phyloP scores from a whole-genome alignment of 2,329 filamentous ascomycete species.

The Fusarium pseudonygamai region DNA sequence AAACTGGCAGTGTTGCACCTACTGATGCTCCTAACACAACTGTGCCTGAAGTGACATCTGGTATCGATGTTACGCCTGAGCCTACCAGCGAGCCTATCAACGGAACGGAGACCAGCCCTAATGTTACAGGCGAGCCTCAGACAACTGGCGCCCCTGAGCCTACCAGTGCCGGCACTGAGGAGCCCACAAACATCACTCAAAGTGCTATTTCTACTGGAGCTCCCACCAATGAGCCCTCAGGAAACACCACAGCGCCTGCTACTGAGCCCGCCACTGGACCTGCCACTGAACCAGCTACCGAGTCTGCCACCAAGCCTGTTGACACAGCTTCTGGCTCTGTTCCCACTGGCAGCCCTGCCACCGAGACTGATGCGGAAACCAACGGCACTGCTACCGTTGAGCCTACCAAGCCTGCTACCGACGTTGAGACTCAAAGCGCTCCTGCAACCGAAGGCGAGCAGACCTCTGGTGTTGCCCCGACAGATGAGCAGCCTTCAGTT shows the following conservation, averaged over 20 bases:
- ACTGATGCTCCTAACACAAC: slow-evolving; percentile 20
- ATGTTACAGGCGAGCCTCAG: slow-evolving; percentile 6
- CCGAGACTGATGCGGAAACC: slow-evolving; percentile 24
- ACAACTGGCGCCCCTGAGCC: slow-evolving; percentile 17
- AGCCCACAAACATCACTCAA: not conserved
- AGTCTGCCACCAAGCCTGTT: slow-evolving; percentile 15
- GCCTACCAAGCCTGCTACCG: slow-evolving; percentile 9
- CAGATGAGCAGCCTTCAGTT: slow-evolving; percentile 15
- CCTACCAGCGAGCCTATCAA: slow-evolving; percentile 22
- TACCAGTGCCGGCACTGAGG: not conserved
- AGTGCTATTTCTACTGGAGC: slow-evolving; percentile 14
- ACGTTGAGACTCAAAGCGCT: slow-evolving; percentile 4
- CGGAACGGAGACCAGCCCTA: slow-evolving; percentile 14
- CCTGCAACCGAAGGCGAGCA: slow-evolving; percentile 2
- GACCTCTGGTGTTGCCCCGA: slow-evolving; percentile 8
- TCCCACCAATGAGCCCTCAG: slow-evolving; percentile 3
- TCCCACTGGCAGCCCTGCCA: slow-evolving; percentile 6
- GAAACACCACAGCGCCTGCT: slow-evolving; percentile 16
- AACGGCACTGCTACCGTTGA: slow-evolving; percentile 27
- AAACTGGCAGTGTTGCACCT: slow-evolving; percentile 8
- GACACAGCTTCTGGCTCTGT: slow-evolving; percentile 4
- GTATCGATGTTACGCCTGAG: slow-evolving; percentile 3
- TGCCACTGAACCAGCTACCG: slow-evolving; percentile 10
- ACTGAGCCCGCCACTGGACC: slow-evolving; percentile 9
- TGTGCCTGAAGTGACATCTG: slow-evolving; percentile 14